A percentile compares a stretch with the other conserved stretches of the same genome.
Evolutionary conservation across 495 filamentous ascomycete genomes (phyloP).

Genomic region (Coniosporium apollinis): DNA sequence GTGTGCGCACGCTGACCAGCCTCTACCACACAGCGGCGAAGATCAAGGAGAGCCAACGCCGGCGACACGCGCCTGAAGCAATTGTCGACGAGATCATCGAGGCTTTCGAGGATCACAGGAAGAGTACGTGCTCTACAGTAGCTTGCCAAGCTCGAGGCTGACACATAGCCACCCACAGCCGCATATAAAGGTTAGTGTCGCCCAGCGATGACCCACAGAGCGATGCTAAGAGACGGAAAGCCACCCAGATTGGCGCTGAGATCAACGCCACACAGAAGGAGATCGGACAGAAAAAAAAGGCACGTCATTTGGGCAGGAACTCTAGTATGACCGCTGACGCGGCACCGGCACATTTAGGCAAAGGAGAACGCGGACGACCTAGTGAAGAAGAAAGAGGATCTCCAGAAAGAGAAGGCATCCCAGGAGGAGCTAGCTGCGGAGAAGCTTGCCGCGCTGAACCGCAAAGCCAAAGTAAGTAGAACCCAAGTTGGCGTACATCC

Average conservation of each 20-base stretch:
- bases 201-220: too few species aligned
- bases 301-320: conserved; percentile 16
- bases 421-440: conserved; percentile 53
- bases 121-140: conserved; percentile 34
- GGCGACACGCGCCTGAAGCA: conserved; percentile 60
- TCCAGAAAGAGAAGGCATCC: conserved; percentile 67
- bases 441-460: conserved; percentile 55
- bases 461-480: conserved; percentile 72
- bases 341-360: conserved; percentile 32
- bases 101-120: conserved; percentile 73
- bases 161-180: neutral
- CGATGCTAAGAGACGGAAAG: too few species aligned
- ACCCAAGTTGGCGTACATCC: too few species aligned
- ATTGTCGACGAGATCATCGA: conserved; percentile 80
- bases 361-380: conserved; percentile 71
- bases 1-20: too few species aligned
- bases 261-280: conserved; percentile 81
- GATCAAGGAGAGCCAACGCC: conserved; percentile 78
- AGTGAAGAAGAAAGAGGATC: conserved; percentile 51
- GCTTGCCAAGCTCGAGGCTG: too few species aligned
- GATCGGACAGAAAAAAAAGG: conserved; percentile 88
- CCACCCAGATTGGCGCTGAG: conserved; percentile 59
- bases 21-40: too few species aligned
- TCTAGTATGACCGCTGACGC: neutral
- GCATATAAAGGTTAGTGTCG: too few species aligned